Evolutionary conservation across 2,329 filamentous ascomycete genomes (phyloP), one percentile per base, ranked within the genome.

Genomic region (Shiraia bambusicola): DNA sequence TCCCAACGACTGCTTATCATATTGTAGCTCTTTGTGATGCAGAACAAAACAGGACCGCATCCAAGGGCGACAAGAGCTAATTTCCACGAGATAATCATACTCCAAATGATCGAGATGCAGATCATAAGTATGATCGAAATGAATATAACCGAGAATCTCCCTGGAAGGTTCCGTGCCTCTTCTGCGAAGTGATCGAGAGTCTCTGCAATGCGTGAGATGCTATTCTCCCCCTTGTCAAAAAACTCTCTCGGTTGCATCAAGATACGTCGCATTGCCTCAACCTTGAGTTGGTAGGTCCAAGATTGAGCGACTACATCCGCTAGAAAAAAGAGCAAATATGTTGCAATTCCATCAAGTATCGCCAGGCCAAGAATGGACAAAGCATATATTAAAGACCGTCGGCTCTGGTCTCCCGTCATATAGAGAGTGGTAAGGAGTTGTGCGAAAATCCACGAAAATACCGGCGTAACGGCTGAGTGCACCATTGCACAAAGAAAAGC

Each of bases 121-220:
- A 87, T 76, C 77, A 95, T 91, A 37, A 81, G 69, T 0, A 75
- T 61, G 3, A 87, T 83, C 8, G 85, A 80, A 11, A 91, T 74
- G 1, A 86, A 67, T 38, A 86, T 81, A 1, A 86, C 85, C 1
- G 84, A 76, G 58, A 95, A 95, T 1, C 86, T 80, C 2, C 87
- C 86, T 0, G 95, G 76, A 0, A 97, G 72, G 54, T 88, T 90
- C 7, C 87, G 80, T 80, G 93, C 91, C 61, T 95, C 89, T 63
- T 97, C 90, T 0, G 86, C 87, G 56, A 88, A 87, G 12, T 86
- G 80, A 57, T 95, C 88, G 0, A 97, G 76, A 31, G 79, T 85
- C 46, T 88, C 83, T 1, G 77, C 82, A 29, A 97, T 75, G 2
- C 76, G 75, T 1, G 76, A 73, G 0, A 85, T 72, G 0, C 78